Evolutionary conservation across 257 asterid genomes (phyloP), one percentile per base, ranked within the genome.

Genomic region (Mitragyna speciosa): DNA sequence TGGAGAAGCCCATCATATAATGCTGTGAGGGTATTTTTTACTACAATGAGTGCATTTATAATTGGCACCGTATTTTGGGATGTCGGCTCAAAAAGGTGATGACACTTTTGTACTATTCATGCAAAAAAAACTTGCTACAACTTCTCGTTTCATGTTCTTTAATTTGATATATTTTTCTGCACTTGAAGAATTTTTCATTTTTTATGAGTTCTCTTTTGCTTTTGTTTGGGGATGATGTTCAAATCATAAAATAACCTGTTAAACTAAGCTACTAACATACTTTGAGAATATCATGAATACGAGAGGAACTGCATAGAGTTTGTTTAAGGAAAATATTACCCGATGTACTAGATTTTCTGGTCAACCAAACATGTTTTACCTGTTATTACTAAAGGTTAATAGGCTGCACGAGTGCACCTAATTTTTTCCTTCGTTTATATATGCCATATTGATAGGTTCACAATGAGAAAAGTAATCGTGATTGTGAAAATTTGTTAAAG

Each of bases 1-100:
- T 92, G 97, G 98, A 89, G 98, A 80, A 94, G 96, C 82, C 97
- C 98, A 24, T 67, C 87, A 4, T 92, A 91, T 65, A 92, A 91
- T 87, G 92, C 88, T 45, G 97, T 94, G 87, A 90, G 98, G 78
- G 10, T 94, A 80, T 83, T 91, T 86, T 94, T 91, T 72, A 94
- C 98, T 45, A 91, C 96, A 10, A 11, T 88, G 72, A 85, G 91
- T 81, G 98, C 97, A 58, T 65, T 92, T 64, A 89, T 94, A 66
- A 81, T 94, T 49, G 98, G 97, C 83, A 78, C 95, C 19, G 81
- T 94, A 82, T 94, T 91, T 82, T 93, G 98, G 98, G 89, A 87
- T 76, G 81, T 91, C 41, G 98, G 98, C 82, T 89, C 95, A 28
- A 91, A 76, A 86, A 92, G 98, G 96, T 91, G 81, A 83, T 63